phyloP scores from a whole-genome alignment of 306 rosid species.

The Rosa lucieae region DNA sequence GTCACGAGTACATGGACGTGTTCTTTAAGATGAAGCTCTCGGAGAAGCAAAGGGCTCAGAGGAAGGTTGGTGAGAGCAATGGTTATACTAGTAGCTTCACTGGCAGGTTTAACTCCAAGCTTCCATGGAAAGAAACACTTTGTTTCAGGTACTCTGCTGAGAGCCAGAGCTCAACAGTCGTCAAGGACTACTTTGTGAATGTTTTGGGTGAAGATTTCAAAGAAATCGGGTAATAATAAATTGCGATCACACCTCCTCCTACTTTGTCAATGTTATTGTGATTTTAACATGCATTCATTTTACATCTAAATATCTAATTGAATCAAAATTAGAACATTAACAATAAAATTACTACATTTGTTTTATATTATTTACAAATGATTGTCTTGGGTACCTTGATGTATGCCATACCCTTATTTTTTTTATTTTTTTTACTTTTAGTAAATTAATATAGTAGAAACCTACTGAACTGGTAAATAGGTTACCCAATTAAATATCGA shows the following conservation, averaged over 20 bases:
- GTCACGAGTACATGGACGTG: constrained; percentile 43
- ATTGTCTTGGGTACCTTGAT: too few species aligned
- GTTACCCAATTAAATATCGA: too few species aligned
- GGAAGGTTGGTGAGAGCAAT: constrained; percentile 56
- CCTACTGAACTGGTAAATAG: too few species aligned
- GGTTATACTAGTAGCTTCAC: constrained; percentile 81
- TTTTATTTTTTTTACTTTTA: too few species aligned
- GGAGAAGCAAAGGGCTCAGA: constrained; percentile 61
- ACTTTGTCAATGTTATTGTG: too few species aligned
- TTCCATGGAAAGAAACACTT: constrained; percentile 93
- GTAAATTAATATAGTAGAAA: too few species aligned
- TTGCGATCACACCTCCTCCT: not conserved
- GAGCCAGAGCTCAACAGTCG: constrained; percentile 22
- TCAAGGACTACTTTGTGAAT: constrained; percentile 56
- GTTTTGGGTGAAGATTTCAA: constrained; percentile 67
- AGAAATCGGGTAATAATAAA: constrained; percentile 48
- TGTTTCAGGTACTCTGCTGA: constrained; percentile 47
- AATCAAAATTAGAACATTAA: too few species aligned
- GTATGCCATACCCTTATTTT: too few species aligned
- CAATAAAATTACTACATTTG: too few species aligned
- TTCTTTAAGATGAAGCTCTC: constrained; percentile 59
- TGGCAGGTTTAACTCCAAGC: constrained; percentile 74
- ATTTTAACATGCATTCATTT: too few species aligned
- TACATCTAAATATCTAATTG: too few species aligned
- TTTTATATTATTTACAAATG: too few species aligned